These are phyloP conservation scores for California macrophylla DNA, from an alignment of 441 rosid species.

Conservation along the genomic window DNA sequence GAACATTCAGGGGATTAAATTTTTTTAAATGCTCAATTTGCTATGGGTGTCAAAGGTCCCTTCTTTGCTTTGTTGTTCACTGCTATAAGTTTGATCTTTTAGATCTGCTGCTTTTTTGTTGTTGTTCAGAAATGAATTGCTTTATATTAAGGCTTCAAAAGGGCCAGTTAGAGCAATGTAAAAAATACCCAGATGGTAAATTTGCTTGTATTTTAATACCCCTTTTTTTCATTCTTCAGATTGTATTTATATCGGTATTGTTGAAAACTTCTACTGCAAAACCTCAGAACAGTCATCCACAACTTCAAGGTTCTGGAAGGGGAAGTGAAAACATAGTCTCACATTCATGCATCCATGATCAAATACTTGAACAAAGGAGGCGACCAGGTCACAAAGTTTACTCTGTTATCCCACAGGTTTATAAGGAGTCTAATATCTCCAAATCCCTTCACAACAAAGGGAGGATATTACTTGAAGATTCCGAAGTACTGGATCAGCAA, in stretches of 20 bases:
- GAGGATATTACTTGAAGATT: slow-evolving; percentile 60
- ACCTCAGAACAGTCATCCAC: slow-evolving; percentile 27
- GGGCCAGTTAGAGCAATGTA: background rate
- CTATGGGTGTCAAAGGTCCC: slow-evolving; percentile 9
- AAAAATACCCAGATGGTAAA: background rate
- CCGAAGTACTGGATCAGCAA: slow-evolving; percentile 23
- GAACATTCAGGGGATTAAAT: background rate
- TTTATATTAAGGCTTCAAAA: background rate
- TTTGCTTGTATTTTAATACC: background rate
- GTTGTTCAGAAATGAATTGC: no score
- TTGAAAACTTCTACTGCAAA: slow-evolving; percentile 36
- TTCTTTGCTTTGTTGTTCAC: slow-evolving; percentile 16
- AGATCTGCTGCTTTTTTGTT: slow-evolving; percentile 20
- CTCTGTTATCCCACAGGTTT: slow-evolving; percentile 83
- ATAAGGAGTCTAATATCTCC: slow-evolving; percentile 37
- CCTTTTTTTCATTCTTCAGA: slow-evolving; percentile 30
- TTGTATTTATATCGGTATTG: slow-evolving; percentile 46
- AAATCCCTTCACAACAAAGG: slow-evolving; percentile 45
- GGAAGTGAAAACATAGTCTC: slow-evolving; percentile 37
- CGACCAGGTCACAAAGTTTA: slow-evolving; percentile 76
- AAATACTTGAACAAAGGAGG: slow-evolving; percentile 77
- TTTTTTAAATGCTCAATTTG: slow-evolving; percentile 17
- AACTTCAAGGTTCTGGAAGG: slow-evolving; percentile 32
- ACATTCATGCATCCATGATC: slow-evolving; percentile 94
- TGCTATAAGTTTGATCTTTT: slow-evolving; percentile 9